phyloP scores from a whole-genome alignment of 2,329 filamentous ascomycete species.

The Chalaropsis thielavioides region DNA sequence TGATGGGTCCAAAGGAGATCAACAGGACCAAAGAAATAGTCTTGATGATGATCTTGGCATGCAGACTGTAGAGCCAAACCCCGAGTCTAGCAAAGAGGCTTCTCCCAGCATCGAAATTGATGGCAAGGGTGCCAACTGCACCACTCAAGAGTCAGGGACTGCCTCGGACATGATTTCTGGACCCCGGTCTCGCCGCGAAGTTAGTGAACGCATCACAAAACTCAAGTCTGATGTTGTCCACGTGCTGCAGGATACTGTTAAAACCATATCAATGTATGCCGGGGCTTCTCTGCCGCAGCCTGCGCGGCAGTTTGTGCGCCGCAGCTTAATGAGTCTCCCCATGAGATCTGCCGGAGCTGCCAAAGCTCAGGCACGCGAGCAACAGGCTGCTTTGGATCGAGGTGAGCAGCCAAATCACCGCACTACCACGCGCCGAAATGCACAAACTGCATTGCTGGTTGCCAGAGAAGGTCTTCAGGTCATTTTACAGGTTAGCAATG shows the following conservation, averaged over 20 bases:
- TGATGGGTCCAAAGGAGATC: slow-evolving; percentile 9
- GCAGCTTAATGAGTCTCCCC: slow-evolving; percentile 71
- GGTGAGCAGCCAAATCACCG: slow-evolving; percentile 15
- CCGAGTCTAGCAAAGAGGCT: slow-evolving; percentile 18
- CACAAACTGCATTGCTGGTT: slow-evolving; percentile 67
- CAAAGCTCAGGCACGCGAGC: slow-evolving; percentile 11
- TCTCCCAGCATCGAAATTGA: not conserved
- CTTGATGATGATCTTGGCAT: slow-evolving; percentile 14
- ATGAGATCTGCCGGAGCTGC: slow-evolving; percentile 66
- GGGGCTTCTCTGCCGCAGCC: slow-evolving; percentile 87
- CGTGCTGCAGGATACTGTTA: slow-evolving; percentile 66
- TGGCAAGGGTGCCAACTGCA: not conserved
- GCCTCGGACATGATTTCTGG: not conserved
- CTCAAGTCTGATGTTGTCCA: slow-evolving; percentile 60
- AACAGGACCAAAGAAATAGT: slow-evolving; percentile 10
- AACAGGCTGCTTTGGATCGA: slow-evolving; percentile 14
- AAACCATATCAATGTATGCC: slow-evolving; percentile 75
- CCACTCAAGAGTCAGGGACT: not conserved
- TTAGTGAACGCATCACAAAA: slow-evolving; percentile 49
- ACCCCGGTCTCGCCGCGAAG: slow-evolving; percentile 23
- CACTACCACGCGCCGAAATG: slow-evolving; percentile 32
- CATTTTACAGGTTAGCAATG: slow-evolving; percentile 78
- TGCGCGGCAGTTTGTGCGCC: slow-evolving; percentile 65
- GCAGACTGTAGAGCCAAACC: slow-evolving; percentile 22
- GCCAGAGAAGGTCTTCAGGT: slow-evolving; percentile 87